Base-by-base conservation (phyloP, 352 stramenopile genomes). In the Phytophthora cajani region DNA sequence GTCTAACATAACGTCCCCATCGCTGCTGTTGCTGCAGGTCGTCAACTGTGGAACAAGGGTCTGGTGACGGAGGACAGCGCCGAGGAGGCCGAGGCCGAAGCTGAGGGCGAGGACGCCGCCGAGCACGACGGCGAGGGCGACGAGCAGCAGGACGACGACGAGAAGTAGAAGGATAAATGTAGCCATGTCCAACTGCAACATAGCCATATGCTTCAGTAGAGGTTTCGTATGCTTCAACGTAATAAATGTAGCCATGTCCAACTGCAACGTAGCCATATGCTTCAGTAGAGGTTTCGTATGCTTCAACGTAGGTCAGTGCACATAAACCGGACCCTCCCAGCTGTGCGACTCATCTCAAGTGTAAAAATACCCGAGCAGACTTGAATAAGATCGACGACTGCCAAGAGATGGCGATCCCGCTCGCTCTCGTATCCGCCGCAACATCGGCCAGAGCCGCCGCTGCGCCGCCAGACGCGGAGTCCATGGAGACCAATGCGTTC, bases 31-130 rank as follows among this genome's bases (percentile, higher is more conserved):
- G 49, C 30, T 32, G 25, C 50, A 90, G 84, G 84, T 54, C 83
- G 81, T 44, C 74, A 84, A 68, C 74, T 94, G 21, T 96, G 86
- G 87, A 83, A 72, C 46, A 88, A 79, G 53, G 89, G 88, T 63
- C 67, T 93, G n/a, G 85, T 88, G 30, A 90, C 90, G 30, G 85
- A 92, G 42, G 86, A 91, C 50, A 73, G 74, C 19, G 78, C 70
- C 10, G 75, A 75, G 5, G 72, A 72, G 12, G 80, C 75, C 3
- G 78, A 77, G 3, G 79, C 71, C 0, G 80, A 90, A 14, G 85
- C 70, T 6, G 79, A 87, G 14, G 81, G 69, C 2, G 74, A 86
- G 16, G 75, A 81, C 14, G 77, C 77, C 27, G 83, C 80, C 2
- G 74, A 77, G 33, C 44, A 78, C 5, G 69, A 75, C 16, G 74